Percentiles rank a stretch among this genome's conserved stretches.
Evolutionary conservation across 2,329 filamentous ascomycete species (phyloP).

Genomic region (Dothideomycetes sp.): DNA sequence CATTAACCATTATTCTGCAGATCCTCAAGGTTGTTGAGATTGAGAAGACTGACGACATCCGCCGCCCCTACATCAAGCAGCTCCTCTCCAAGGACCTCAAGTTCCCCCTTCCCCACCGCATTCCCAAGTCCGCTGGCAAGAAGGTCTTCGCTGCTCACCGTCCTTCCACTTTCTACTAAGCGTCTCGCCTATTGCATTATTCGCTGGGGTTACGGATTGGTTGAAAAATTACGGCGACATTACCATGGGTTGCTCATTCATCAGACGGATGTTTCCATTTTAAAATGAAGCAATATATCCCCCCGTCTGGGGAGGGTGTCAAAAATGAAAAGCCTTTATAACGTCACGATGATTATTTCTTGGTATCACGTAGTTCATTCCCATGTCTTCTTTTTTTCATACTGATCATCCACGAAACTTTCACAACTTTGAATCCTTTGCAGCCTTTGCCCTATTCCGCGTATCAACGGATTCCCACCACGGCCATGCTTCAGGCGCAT

Average conservation of each 20-base stretch:
- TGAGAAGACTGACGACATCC: slow-evolving; percentile 87
- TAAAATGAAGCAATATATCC: slow-evolving; percentile 1
- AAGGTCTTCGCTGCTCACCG: slow-evolving; percentile 90
- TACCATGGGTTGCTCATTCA: slow-evolving; percentile 1
- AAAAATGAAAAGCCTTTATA: slow-evolving; percentile 1
- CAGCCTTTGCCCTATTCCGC: slow-evolving; percentile 25
- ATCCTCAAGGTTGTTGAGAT: slow-evolving; percentile 98
- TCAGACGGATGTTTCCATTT: too few relatives aligned
- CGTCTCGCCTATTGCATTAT: slow-evolving; percentile 18
- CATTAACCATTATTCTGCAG: slow-evolving; percentile 34
- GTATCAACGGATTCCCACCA: slow-evolving; percentile 55
- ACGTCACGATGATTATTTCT: background rate
- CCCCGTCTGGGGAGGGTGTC: slow-evolving; percentile 1
- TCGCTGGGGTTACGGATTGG: slow-evolving; percentile 5
- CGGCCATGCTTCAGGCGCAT: slow-evolving; percentile 50
- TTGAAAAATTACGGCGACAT: slow-evolving; percentile 1
- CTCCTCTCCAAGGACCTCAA: slow-evolving; percentile 88
- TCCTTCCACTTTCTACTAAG: slow-evolving; percentile 96
- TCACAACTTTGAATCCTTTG: slow-evolving; percentile 7
- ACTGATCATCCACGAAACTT: background rate
- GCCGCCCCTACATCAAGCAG: slow-evolving; percentile 99
- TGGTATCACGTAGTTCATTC: background rate
- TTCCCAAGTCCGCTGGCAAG: slow-evolving; percentile 70
- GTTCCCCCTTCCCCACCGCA: slow-evolving; percentile 97
- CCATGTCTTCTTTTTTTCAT: background rate